Evolutionary conservation across 2,329 filamentous ascomycete genomes (phyloP).

Genomic region (Ophiostoma sp.): DNA sequence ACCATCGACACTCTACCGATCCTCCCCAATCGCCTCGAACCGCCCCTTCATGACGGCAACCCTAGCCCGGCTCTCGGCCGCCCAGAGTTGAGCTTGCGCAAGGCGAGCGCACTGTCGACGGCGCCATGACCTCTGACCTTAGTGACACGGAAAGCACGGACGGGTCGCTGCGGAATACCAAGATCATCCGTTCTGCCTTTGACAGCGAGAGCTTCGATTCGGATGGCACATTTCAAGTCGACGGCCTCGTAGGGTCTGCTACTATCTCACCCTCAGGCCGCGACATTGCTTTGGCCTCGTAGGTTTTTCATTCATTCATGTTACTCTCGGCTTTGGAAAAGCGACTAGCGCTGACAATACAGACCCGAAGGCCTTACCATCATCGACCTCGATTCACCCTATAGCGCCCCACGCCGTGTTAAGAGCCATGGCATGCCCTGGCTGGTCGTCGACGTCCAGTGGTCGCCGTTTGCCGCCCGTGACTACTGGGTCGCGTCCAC

Average conservation of each 20-base stretch:
- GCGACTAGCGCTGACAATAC: constrained; percentile 41
- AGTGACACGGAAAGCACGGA: constrained; percentile 31
- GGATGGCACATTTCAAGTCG: constrained; percentile 77
- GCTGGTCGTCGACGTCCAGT: constrained; percentile 93
- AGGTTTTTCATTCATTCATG: neutral
- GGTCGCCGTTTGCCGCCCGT: constrained; percentile 85
- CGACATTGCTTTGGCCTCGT: constrained; percentile 80
- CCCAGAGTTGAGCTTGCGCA: constrained; percentile 5
- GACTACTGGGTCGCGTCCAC: constrained; percentile 94
- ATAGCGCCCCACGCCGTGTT: constrained; percentile 77
- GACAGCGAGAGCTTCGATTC: constrained; percentile 85
- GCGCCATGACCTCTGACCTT: constrained; percentile 41
- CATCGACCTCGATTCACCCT: constrained; percentile 85
- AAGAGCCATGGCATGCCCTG: constrained; percentile 80
- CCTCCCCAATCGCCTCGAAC: neutral
- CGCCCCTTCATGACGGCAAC: constrained; percentile 8
- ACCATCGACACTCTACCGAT: neutral
- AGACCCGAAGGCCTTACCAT: constrained; percentile 77
- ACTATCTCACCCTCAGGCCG: constrained; percentile 88
- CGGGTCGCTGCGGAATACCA: constrained; percentile 53
- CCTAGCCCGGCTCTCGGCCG: constrained; percentile 5
- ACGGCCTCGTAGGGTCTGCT: constrained; percentile 77
- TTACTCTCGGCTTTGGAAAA: neutral
- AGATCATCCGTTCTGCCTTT: constrained; percentile 62
- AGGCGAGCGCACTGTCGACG: neutral